Conservation (phyloP, 345 rosid genomes). For the Cardamine chenopodiifolia region DNA sequence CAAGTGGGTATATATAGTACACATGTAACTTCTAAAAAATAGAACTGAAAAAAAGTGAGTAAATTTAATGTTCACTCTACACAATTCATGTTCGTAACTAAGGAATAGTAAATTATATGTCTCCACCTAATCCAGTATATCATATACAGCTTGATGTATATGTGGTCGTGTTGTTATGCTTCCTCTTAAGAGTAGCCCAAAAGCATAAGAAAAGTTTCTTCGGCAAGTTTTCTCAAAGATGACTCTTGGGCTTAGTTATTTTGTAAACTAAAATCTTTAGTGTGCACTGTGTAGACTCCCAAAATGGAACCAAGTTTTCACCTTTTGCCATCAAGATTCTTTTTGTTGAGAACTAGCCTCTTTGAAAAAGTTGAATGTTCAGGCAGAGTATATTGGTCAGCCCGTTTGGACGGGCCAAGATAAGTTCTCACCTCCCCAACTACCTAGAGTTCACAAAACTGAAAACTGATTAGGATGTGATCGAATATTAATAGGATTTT, state of each 20-base stretch:
- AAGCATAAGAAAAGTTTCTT: background rate
- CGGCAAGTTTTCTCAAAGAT: background rate
- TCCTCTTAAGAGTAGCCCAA: background rate
- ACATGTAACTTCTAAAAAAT: background rate
- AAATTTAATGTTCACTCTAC: background rate
- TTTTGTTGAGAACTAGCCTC: background rate
- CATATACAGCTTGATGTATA: background rate
- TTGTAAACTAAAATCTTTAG: background rate
- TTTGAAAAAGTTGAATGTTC: background rate
- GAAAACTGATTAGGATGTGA: background rate
- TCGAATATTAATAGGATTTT: background rate
- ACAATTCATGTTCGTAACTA: background rate
- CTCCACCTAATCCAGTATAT: background rate
- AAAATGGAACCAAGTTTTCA: background rate
- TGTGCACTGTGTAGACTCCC: background rate
- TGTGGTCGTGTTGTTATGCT: background rate
- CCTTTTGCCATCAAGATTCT: background rate
- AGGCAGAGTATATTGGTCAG: background rate
- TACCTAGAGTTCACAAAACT: background rate
- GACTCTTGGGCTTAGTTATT: conserved; percentile 5
- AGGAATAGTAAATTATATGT: background rate
- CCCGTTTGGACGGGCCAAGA: background rate
- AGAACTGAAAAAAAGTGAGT: background rate
- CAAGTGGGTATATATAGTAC: background rate
- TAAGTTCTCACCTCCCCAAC: background rate